Evolutionary conservation across 306 rosid species (phyloP), one percentile per base, ranked within the genome.

Genomic region (Vigna radiata): DNA sequence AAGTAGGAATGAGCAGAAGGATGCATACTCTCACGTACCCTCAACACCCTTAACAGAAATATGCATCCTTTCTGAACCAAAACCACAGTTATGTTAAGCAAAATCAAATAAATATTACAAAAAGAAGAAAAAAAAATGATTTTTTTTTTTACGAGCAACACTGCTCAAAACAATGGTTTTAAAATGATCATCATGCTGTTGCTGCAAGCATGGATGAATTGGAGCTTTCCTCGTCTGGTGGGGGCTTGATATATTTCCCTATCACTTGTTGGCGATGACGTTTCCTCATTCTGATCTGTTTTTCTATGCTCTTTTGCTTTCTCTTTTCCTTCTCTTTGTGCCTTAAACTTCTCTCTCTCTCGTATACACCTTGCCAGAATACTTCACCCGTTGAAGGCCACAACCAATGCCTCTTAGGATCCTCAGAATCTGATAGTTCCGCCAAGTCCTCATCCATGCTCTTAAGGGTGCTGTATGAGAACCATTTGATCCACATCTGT

Each of bases 301-400:
- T 96, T 62, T 90, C 99, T 49, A 68, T 81, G 62, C 96, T 96
- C 73, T 87, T 91, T 54, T 87, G 96, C 88, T 90, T 96, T 90
- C 84, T 91, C 79, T 73, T 83, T 79, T 90, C 99, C 73, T 93
- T 96, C 80, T 91, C 86, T 78, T 81, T 90, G 72, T 83, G 86
- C 83, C 94, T 80, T 83, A 84, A 64, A 53, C n/a, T 86, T 78
- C 82, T 84, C 83, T 96, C 99, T 70, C 91, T 89, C 77, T 96
- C 98, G 3, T 72, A 86, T 7, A 91, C 31, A 15, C 99, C 99
- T 43, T 89, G 94, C 99, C 99, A 96, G 61, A 83, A 87, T n/a
- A 96, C 90, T 86, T 96, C 98, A 7, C 99, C 99, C 0, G 99
- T 96, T 16, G 87, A 83, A 31, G 98, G 99, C 99, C 99, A 96